Evolutionary conservation across 2,329 filamentous ascomycete species (phyloP).

Genomic region (Monilinia vaccinii-corymbosi): DNA sequence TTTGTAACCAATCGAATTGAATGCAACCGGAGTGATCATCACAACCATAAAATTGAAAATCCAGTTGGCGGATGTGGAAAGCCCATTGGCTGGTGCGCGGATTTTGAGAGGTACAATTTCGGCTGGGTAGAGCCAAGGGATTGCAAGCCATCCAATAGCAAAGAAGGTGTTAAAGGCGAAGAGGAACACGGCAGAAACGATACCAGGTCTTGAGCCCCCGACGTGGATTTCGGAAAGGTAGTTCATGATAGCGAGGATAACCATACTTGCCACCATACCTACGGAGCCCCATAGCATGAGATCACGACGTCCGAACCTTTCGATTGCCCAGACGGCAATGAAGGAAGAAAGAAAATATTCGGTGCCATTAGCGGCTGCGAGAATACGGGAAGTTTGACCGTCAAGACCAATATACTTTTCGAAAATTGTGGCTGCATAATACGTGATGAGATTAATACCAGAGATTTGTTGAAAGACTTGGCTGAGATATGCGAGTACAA

Average conservation of each 20-base stretch:
- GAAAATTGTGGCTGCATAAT: slow-evolving; percentile 43
- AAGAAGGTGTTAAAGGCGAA: slow-evolving; percentile 47
- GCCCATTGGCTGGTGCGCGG: slow-evolving; percentile 48
- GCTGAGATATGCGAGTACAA: slow-evolving; percentile 62
- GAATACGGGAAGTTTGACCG: slow-evolving; percentile 40
- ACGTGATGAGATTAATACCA: slow-evolving; percentile 37
- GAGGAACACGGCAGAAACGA: slow-evolving; percentile 28
- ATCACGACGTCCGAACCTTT: slow-evolving; percentile 54
- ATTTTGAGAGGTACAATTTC: slow-evolving; percentile 45
- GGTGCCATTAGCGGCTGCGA: slow-evolving; percentile 41
- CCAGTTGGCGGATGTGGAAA: slow-evolving; percentile 34
- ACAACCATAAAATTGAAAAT: slow-evolving; percentile 44
- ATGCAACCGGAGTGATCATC: slow-evolving; percentile 31
- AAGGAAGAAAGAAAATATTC: slow-evolving; percentile 5
- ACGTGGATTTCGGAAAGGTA: slow-evolving; percentile 30
- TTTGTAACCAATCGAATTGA: slow-evolving; percentile 46
- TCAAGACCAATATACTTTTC: slow-evolving; percentile 38
- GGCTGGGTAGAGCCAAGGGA: slow-evolving; percentile 42
- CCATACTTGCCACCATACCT: slow-evolving; percentile 52
- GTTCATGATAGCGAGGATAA: slow-evolving; percentile 37
- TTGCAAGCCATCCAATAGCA: slow-evolving; percentile 39
- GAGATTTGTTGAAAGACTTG: slow-evolving; percentile 45
- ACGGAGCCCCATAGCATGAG: slow-evolving; percentile 63
- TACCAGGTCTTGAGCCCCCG: slow-evolving; percentile 2
- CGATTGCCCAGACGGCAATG: slow-evolving; percentile 35